phyloP scores from a whole-genome alignment of 2,329 filamentous ascomycete genomes.

The Mycosphaerella sp. region DNA sequence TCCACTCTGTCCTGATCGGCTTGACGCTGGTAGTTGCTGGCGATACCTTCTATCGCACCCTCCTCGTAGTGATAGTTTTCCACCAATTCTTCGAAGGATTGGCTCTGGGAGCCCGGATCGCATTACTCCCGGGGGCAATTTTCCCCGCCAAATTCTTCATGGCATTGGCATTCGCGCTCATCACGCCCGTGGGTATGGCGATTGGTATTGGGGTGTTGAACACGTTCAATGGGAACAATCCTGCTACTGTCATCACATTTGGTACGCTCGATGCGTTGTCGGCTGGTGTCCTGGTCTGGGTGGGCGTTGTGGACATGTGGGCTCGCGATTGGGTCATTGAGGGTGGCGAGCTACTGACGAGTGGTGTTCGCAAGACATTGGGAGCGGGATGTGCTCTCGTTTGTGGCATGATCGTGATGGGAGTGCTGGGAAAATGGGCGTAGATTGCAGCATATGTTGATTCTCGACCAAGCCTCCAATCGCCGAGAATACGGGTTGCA shows the following conservation, averaged over 20 bases:
- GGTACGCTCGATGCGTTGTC: constrained; percentile 68
- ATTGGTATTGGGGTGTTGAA: constrained; percentile 68
- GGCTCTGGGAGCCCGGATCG: constrained; percentile 77
- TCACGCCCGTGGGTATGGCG: constrained; percentile 72
- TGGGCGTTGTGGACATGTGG: constrained; percentile 74
- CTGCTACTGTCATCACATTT: constrained; percentile 61
- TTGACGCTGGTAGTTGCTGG: constrained; percentile 63
- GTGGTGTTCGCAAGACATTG: constrained; percentile 14
- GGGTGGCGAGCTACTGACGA: constrained; percentile 17
- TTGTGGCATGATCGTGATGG: constrained; percentile 17
- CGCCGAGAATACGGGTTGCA: too few species aligned
- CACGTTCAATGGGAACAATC: constrained; percentile 66
- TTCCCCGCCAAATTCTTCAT: constrained; percentile 51
- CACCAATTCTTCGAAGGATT: constrained; percentile 92
- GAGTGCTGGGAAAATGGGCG: constrained; percentile 23
- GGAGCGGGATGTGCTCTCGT: constrained; percentile 11
- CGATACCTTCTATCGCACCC: constrained; percentile 54
- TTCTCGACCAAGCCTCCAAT: too few species aligned
- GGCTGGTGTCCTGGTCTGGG: constrained; percentile 72
- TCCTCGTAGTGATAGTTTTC: constrained; percentile 65
- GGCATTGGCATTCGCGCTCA: constrained; percentile 58
- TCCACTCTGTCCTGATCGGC: constrained; percentile 35
- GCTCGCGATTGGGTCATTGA: constrained; percentile 61
- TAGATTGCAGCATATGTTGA: constrained; percentile 15
- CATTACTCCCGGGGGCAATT: constrained; percentile 52